Base-by-base conservation (phyloP, 129 eudicot genomes). In the Lactuca sativa region DNA sequence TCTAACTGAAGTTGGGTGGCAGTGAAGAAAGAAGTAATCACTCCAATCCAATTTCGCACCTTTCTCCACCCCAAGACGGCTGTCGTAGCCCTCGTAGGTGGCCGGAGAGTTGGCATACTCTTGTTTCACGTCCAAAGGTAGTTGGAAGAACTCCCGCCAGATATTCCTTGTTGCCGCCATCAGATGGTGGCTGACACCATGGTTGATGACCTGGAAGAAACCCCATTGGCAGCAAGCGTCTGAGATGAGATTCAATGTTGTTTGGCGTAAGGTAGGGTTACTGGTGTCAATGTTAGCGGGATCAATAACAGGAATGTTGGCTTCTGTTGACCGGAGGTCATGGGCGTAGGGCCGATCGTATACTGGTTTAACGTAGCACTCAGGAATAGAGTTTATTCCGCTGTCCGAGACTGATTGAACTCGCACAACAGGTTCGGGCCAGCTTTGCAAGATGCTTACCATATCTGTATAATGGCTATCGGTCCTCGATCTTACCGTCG, bases 391-490 rank as follows among this genome's bases (percentile, higher is more conserved):
- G 21, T 67, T 75, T 2, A 84, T 75, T 52, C 95, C 95, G 31
- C 93, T 84, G 15, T 86, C 85, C 0, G 96, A 78, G 18, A 90
- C 56, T 9, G 83, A 72, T 52, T 90, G 96, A 49, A 90, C 96
- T 48, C 96, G 79, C 18, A 83, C 81, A 0, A 90, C 66, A 1
- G 96, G 96, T 53, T 82, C 96, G 4, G 96, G 96, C 96, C 96
- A 90, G 59, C 73, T 70, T 62, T 70, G 75, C 21, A 82, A 56
- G 62, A 72, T 64, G 53, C 52, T 83, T 73, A 79, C 79, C 44
- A 33, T 69, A 4, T 33, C 7, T 53, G 13, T 7, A 56, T 15
- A 12, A 56, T 43, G 49, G 36, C 62, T 57, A 57, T 16, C 4
- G 61, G 61, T 9, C 8, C 9, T 41, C 21, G 21, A 18, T 18